Evolutionary conservation across 306 rosid genomes (phyloP), one percentile per base, ranked within the genome.

Genomic region (Cercis canadensis): DNA sequence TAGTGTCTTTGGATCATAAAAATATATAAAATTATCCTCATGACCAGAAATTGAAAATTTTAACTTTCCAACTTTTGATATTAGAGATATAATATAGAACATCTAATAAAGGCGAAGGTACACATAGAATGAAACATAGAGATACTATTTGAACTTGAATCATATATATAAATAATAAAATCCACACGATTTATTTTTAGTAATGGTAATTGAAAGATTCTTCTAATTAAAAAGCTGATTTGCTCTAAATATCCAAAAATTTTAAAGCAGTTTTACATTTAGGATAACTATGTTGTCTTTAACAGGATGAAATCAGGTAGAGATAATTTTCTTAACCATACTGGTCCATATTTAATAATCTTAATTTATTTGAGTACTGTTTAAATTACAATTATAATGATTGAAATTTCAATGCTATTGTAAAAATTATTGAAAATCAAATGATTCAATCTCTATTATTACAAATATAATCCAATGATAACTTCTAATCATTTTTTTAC

Each of bases 71-170:
- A 59, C 62, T 41, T 45, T 34, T 36, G 45, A 66, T 56, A 24
- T 32, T 32, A 51, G 46, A 77, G 16, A 36, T 63, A 33, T 62
- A 39, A 77, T 31, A 10, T 45, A 54, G 16, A 69, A 56, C 33
- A 67, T 50, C 39, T 44, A 39, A 45, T 39, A 29, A 50, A 78
- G 3, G 59, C 56, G 41, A 44, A 16, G 53, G 52, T 57, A 50
- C 58, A 14, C 70, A 72, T 65, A 52, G 37, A 78, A 66, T 33
- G 53, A 66, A 47, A 59, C 67, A 29, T 59, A 44, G 14, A 46
- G 39, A 24, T 40, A 62, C 16, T 9, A 63, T 66, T 64, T 55
- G 54, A 69, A 62, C 33, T 44, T 36, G 43, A 62, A 63, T 46
- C 24, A 24, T 44, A 24, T 24, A 24, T 24, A 33, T 33, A 46